Percentiles rank a stretch among this genome's conserved stretches.
phyloP scores from a whole-genome alignment of 2,329 filamentous ascomycete species.

The Torrubiella hemipterigena region DNA sequence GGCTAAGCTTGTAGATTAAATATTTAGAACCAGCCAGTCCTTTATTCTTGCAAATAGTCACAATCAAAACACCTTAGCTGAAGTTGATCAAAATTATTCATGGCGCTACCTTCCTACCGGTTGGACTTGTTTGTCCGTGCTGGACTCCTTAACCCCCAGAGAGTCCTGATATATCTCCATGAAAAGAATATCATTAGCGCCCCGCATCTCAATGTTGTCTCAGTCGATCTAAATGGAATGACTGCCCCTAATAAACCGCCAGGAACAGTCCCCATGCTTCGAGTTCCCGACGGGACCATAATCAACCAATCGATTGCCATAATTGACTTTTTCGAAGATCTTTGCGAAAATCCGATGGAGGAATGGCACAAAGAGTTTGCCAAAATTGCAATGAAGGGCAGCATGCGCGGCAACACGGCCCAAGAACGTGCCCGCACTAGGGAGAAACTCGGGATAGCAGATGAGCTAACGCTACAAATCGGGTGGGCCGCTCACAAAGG shows the following conservation, averaged over 20 bases:
- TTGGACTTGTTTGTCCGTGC: neutral
- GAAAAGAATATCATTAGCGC: neutral
- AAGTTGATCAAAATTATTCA: too few relatives aligned
- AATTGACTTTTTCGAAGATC: slow-evolving; percentile 12
- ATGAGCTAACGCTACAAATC: neutral
- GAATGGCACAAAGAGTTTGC: slow-evolving; percentile 8
- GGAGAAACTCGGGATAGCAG: neutral
- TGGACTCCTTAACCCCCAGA: neutral
- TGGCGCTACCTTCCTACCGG: too few relatives aligned
- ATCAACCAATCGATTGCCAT: slow-evolving; percentile 13
- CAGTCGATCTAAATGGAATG: neutral
- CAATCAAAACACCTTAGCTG: too few relatives aligned
- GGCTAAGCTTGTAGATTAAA: too few relatives aligned
- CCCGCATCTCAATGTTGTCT: neutral
- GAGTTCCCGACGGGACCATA: slow-evolving; percentile 9
- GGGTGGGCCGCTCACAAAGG: neutral
- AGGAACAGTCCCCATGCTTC: slow-evolving; percentile 10
- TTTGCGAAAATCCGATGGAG: slow-evolving; percentile 10
- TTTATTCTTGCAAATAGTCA: too few relatives aligned
- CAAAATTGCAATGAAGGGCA: neutral
- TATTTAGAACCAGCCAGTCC: too few relatives aligned
- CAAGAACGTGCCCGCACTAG: neutral
- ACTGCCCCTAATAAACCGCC: slow-evolving; percentile 11
- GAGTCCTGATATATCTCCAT: neutral
- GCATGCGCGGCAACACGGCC: neutral